These are phyloP conservation scores for Helotiales sp. DNA, from an alignment of 2,329 filamentous ascomycete genomes.

Conservation along the genomic window DNA sequence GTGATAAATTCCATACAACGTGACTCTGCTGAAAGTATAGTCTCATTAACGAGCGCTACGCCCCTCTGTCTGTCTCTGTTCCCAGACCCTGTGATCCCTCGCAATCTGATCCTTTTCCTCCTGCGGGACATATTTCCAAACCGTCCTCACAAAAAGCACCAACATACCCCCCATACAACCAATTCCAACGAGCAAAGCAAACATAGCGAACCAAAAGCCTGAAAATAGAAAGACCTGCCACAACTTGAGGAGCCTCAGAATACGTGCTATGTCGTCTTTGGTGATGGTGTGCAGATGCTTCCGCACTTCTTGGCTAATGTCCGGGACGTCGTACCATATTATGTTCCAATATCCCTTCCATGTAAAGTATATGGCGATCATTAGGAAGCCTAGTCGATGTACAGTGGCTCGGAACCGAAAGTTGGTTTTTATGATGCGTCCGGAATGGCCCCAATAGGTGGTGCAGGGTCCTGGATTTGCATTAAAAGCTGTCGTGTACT, in stretches of 20 bases:
- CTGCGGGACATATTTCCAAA: slow-evolving; percentile 1
- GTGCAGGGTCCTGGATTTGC: background rate
- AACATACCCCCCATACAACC: slow-evolving; percentile 1
- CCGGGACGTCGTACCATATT: background rate
- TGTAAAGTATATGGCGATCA: background rate
- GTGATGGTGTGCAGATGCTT: background rate
- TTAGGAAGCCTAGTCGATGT: background rate
- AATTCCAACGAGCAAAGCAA: background rate
- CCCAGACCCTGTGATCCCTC: background rate
- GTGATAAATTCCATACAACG: too few species aligned
- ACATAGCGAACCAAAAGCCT: background rate
- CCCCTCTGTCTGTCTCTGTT: background rate
- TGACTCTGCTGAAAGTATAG: too few species aligned
- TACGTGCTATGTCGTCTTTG: background rate
- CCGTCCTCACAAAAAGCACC: background rate
- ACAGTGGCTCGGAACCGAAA: background rate
- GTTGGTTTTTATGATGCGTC: background rate
- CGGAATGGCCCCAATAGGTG: slow-evolving; percentile 2
- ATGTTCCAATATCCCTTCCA: background rate
- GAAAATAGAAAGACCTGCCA: background rate
- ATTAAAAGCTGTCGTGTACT: background rate
- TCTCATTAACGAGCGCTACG: too few species aligned
- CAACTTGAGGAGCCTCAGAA: background rate
- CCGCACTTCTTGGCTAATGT: background rate
- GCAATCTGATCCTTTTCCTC: slow-evolving; percentile 2